Evolutionary conservation across 2,329 filamentous ascomycete genomes (phyloP), one percentile per base, ranked within the genome.

Genomic region (Aspergillus unguis): DNA sequence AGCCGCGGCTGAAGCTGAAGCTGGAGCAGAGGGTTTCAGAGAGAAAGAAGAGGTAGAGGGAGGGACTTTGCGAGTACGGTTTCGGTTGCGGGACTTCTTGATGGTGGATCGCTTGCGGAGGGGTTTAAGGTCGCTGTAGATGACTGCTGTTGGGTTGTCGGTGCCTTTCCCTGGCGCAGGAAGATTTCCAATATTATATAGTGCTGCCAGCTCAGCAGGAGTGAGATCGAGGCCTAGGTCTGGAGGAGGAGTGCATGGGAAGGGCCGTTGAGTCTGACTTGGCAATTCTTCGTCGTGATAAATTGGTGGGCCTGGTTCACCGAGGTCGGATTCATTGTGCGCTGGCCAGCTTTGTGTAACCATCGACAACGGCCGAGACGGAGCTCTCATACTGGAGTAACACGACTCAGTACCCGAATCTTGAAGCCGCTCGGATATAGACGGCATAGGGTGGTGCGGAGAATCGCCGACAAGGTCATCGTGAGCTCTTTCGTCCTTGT

Each of bases 251-350:
- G 33, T 27, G 32, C 17, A 17, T 6, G 35, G 36, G 27, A 17
- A 17, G 17, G 17, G 17, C 17, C 17, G 17, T 17, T 17, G 17
- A 17, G 17, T 17, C 17, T 17, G 17, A 17, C 17, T 17, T 17
- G 46, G 44, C 26, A 25, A n/a, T 25, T 36, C 25, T 17, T 51
- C 35, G 25, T 10, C 25, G 23, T 10, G n/a, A 5, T 23, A 38
- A 28, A 43, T 31, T 10, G 47, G 48, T 32, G 48, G 55, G 8
- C 66, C 66, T 2, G 66, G 66, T 42, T 69, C 66, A 40, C 66
- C 66, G 6, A 69, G 61, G 3, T 68, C 65, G 23, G 61, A 62
- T 44, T 61, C 64, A 7, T 58, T 56, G 10, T 58, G 52, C 32
- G 48, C 60, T 36, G 58, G 58, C 17, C 17, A 17, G 47, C 60